Evolutionary conservation across 1,284 basidiomycete genomes (phyloP).

Genomic region (Leccinum fuscescens): DNA sequence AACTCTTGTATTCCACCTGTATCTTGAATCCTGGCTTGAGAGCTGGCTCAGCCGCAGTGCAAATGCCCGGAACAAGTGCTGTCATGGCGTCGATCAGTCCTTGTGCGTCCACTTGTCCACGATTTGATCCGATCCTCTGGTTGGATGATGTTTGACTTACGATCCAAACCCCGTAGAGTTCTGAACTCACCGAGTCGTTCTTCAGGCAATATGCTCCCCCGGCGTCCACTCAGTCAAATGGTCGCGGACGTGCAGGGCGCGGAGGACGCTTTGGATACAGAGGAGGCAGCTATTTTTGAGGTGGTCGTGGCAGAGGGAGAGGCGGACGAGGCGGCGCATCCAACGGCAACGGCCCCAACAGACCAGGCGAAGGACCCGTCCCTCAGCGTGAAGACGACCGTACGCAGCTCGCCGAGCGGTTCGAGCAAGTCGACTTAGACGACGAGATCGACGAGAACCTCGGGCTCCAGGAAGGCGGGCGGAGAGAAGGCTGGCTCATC

Average conservation of each 20-base stretch:
- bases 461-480: conserved; percentile 83
- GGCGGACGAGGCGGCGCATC: conserved; percentile 52
- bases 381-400: conserved; percentile 84
- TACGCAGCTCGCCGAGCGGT: conserved; percentile 76
- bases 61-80: not conserved
- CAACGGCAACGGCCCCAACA: conserved; percentile 33
- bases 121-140: not conserved
- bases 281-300: conserved; percentile 39
- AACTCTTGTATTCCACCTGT: conserved; percentile 18
- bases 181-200: not conserved
- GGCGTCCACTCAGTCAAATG: conserved; percentile 19
- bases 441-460: conserved; percentile 95
- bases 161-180: conserved; percentile 10
- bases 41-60: conserved; percentile 1
- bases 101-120: conserved; percentile 18
- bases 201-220: not conserved
- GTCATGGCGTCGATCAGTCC: conserved; percentile 4
- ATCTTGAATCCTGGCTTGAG: conserved; percentile 1
- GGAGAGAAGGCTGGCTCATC: conserved; percentile 89
- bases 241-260: conserved; percentile 43
- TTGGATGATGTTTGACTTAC: conserved; percentile 2
- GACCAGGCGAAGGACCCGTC: conserved; percentile 45
- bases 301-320: conserved; percentile 41
- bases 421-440: conserved; percentile 70
- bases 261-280: conserved; percentile 49